Evolutionary conservation across 768 basidiomycete genomes (phyloP), one percentile per base, ranked within the genome.

Genomic region (Butyriboletus loyo): DNA sequence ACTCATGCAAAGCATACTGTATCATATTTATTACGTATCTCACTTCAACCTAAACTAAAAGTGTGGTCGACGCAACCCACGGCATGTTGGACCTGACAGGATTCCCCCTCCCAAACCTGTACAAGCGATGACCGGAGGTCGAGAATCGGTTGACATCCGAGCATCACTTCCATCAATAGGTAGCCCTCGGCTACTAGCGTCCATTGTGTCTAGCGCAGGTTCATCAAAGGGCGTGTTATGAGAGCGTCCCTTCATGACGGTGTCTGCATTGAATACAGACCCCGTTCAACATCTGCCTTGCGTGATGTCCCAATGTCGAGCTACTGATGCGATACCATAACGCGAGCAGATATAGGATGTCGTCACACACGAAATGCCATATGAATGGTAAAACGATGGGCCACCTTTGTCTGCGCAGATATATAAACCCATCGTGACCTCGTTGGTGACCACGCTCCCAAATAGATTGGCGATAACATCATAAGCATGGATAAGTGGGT

Each of bases 111-210:
- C 22, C n/a, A 19, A 19, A 55, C 47, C 11, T 28, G 32, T 13
- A 38, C 27, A 5, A 60, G 28, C 14, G 50, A 31, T 27, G 49
- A 35, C 25, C 47, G 37, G 9, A 55, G 57, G 25, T 22, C 25
- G 15, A 60, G 48, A 15, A 52, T 57, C 21, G 53, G 28, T 24
- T 50, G 54, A 38, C 59, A 53, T 8, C 48, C 50, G 3, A 60
- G 25, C 27, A 60, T 19, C 4, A 34, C 47, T 19, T 49, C 53
- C 24, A 45, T 15, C 19, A 30, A 46, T 1, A 56, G 56, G 30
- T 40, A 58, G 3, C 49, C 43, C 30, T 59, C 32, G n/a, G 49
- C 45, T 5, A 51, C 30, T 42, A 36, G 28, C 22, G 10, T 7
- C 57, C 47, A 59, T 8, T 24, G 38, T 27, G 17, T 13, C 58